Conservation (phyloP, 176 grass and related monocot genomes). For the Carex cristatella region DNA sequence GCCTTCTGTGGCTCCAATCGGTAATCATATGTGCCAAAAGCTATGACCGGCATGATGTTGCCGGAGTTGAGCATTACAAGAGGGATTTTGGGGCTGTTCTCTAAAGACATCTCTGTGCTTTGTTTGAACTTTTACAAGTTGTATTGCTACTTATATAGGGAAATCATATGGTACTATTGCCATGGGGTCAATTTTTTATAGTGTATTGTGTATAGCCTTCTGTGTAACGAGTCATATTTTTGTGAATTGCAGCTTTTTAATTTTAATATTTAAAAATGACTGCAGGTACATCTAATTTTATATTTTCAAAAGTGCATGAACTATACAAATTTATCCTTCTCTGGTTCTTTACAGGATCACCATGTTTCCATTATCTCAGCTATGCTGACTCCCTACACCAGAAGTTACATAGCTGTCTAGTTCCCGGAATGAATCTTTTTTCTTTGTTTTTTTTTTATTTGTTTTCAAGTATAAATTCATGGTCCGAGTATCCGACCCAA, state of each 20-base stretch:
- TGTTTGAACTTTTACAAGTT: background rate
- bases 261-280: no score
- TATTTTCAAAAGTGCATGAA: background rate
- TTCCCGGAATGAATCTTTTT: background rate
- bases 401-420: background rate
- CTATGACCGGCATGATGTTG: conserved; percentile 36
- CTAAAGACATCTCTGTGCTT: background rate
- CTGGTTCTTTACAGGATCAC: background rate
- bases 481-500: background rate
- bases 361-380: background rate
- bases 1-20: background rate
- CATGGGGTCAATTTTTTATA: background rate
- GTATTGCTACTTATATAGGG: background rate
- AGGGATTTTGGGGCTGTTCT: conserved; percentile 5
- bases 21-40: conserved; percentile 37
- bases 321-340: background rate
- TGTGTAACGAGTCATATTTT: background rate
- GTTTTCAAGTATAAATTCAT: background rate
- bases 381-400: background rate
- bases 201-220: background rate
- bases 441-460: background rate
- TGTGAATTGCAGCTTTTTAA: background rate
- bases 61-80: conserved; percentile 27
- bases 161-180: background rate
- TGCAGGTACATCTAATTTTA: background rate